Conservation (phyloP, 1,284 basidiomycete species). For the Ceraceosorus bombacis region DNA sequence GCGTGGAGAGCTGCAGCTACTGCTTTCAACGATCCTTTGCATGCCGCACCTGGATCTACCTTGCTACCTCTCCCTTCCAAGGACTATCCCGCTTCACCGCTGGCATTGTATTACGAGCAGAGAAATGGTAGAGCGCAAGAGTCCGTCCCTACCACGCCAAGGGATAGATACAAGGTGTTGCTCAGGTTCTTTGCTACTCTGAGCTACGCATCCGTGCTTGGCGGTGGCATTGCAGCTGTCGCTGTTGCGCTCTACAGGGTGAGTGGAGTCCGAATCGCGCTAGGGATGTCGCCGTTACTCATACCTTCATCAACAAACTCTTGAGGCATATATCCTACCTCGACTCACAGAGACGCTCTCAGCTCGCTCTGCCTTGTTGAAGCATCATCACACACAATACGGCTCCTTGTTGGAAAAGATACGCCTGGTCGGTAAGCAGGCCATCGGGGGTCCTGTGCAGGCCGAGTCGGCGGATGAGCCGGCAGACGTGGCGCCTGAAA, state of each 20-base stretch:
- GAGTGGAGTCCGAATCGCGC: slow-evolving; percentile 1
- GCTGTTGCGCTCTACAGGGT: slow-evolving; percentile 29
- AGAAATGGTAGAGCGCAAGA: not conserved
- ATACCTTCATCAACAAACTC: not conserved
- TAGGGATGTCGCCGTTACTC: not conserved
- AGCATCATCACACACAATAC: slow-evolving; percentile 30
- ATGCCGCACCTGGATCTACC: slow-evolving; percentile 2
- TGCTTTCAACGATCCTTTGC: slow-evolving; percentile 36
- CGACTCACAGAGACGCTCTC: slow-evolving; percentile 33
- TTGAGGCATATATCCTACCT: slow-evolving; percentile 27
- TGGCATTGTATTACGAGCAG: slow-evolving; percentile 35
- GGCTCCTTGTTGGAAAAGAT: slow-evolving; percentile 32
- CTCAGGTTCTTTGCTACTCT: slow-evolving; percentile 36
- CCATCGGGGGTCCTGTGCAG: not conserved
- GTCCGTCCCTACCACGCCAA: slow-evolving; percentile 19
- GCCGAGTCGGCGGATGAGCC: not conserved
- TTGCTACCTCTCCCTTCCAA: slow-evolving; percentile 18
- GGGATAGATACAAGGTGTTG: slow-evolving; percentile 36
- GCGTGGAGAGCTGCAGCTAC: slow-evolving; percentile 23
- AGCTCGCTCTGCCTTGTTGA: slow-evolving; percentile 28
- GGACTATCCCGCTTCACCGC: slow-evolving; percentile 38
- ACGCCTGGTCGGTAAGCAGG: slow-evolving; percentile 27
- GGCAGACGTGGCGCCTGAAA: not conserved
- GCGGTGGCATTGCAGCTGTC: slow-evolving; percentile 35
- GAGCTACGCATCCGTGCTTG: slow-evolving; percentile 35